phyloP scores from a whole-genome alignment of 495 filamentous ascomycete genomes.

The Penicillium macrosclerotiorum region DNA sequence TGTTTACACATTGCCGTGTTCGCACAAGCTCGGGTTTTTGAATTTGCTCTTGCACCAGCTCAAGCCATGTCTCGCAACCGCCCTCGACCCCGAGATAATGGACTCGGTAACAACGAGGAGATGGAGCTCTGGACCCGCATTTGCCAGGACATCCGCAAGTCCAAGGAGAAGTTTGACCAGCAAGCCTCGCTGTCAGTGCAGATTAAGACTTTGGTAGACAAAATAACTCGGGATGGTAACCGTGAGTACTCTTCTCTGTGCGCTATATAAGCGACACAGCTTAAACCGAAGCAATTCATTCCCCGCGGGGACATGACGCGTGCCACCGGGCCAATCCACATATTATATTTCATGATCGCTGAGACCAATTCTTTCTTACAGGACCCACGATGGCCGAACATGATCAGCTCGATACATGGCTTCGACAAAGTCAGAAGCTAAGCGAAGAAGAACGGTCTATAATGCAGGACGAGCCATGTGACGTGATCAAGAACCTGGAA shows the following conservation, averaged over 20 bases:
- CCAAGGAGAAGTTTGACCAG: constrained; percentile 62
- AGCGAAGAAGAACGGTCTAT: constrained; percentile 61
- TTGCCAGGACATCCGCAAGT: constrained; percentile 53
- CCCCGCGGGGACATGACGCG: neutral
- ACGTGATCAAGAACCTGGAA: constrained; percentile 57
- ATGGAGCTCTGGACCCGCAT: constrained; percentile 64
- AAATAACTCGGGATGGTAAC: constrained; percentile 42
- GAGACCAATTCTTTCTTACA: constrained; percentile 17
- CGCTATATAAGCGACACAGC: neutral
- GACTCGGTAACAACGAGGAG: constrained; percentile 57
- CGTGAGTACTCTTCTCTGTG: constrained; percentile 32
- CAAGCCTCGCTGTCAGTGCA: constrained; percentile 46
- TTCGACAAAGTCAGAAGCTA: constrained; percentile 62
- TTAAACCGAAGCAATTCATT: constrained; percentile 4
- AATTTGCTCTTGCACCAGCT: neutral
- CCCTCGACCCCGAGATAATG: constrained; percentile 47
- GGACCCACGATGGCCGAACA: constrained; percentile 41
- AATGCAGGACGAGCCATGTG: constrained; percentile 55
- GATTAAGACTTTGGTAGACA: constrained; percentile 53
- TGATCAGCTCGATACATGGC: constrained; percentile 53
- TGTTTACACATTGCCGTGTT: neutral
- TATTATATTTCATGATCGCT: constrained; percentile 3
- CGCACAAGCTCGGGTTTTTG: neutral
- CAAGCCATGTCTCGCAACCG: constrained; percentile 45
- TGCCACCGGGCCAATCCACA: neutral